Evolutionary conservation across 2,329 filamentous ascomycete species (phyloP).

Genomic region (Nigrospora sphaerica): DNA sequence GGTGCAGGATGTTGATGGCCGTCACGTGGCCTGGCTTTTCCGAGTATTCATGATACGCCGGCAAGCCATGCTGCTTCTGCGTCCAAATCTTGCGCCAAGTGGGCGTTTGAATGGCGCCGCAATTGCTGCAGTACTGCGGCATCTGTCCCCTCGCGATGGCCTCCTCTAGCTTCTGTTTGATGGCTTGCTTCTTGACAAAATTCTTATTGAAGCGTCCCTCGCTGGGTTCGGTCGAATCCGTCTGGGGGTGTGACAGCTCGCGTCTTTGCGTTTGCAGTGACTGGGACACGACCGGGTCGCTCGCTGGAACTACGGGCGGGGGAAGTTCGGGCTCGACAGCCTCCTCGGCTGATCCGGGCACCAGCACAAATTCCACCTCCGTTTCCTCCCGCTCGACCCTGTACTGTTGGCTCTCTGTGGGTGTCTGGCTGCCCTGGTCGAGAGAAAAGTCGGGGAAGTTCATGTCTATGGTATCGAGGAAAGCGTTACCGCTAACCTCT

Average conservation of each 20-base stretch:
- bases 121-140: constrained; percentile 86
- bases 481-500: too few species aligned
- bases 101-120: constrained; percentile 89
- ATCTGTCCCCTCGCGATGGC: constrained; percentile 73
- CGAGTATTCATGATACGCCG: constrained; percentile 63
- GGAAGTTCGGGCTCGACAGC: constrained; percentile 23
- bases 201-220: constrained; percentile 51
- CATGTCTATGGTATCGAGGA: too few species aligned
- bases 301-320: constrained; percentile 30
- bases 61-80: constrained; percentile 65
- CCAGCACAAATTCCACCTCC: constrained; percentile 12
- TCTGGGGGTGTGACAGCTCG: constrained; percentile 33
- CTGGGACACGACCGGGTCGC: constrained; percentile 31
- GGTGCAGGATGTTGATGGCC: constrained; percentile 61
- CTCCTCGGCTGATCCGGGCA: constrained; percentile 11
- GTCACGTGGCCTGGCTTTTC: constrained; percentile 68
- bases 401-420: not conserved
- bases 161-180: constrained; percentile 50
- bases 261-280: not conserved
- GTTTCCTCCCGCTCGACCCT: constrained; percentile 4
- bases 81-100: constrained; percentile 93
- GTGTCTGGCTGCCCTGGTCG: too few species aligned
- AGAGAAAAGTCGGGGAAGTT: too few species aligned
- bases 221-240: constrained; percentile 28
- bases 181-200: constrained; percentile 54